Base-by-base conservation (phyloP, 2,329 filamentous ascomycete species). In the Hypoxylon sp. region DNA sequence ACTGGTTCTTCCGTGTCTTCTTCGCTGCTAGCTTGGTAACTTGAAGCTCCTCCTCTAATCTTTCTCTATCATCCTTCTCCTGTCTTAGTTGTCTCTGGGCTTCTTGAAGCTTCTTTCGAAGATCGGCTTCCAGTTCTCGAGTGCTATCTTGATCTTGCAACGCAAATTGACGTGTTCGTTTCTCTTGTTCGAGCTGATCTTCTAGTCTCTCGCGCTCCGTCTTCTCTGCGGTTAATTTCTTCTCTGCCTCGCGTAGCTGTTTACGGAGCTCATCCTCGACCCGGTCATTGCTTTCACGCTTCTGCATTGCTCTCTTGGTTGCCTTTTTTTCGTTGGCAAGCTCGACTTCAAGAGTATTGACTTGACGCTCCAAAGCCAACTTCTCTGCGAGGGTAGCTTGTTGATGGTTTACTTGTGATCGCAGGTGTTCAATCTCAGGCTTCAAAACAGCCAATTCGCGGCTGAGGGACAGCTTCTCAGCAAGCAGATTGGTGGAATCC, bases 311-410 rank as follows among this genome's bases (percentile, higher is more conserved):
- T 57, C 90, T 87, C 72, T 90, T 87, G 8, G 87, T 84, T 2
- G 89, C 86, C n/a, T 90, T 87, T 78, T 90, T 95, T 77, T 96
- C 93, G 72, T 92, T 93, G 71, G 94, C 93, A 1, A 97, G 85
- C 74, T 97, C 92, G 47, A 93, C 90, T 78, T 97, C 92, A 2
- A 94, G 80, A 1, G 91, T 89, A 75, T 87, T 91, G 29, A 97
- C 80, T 79, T 96, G 92, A 51, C 92, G 90, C 76, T 96, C 91
- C 13, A 98, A 81, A 1, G 91, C 86, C 50, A 95, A 84, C 78
- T 97, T 97, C 77, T 97, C 94, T 1, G 91, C 85, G 14, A 97
- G 83, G 10, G 93, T 82, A 1, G 87, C 85, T 75, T 94, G 90
- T 59, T 94, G 89, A 13, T 85, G 83, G 29, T 81, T 76, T 10